These are phyloP conservation scores for Xylariomycetidae sp. DNA, from an alignment of 2,329 filamentous ascomycete species.

Conservation along the genomic window DNA sequence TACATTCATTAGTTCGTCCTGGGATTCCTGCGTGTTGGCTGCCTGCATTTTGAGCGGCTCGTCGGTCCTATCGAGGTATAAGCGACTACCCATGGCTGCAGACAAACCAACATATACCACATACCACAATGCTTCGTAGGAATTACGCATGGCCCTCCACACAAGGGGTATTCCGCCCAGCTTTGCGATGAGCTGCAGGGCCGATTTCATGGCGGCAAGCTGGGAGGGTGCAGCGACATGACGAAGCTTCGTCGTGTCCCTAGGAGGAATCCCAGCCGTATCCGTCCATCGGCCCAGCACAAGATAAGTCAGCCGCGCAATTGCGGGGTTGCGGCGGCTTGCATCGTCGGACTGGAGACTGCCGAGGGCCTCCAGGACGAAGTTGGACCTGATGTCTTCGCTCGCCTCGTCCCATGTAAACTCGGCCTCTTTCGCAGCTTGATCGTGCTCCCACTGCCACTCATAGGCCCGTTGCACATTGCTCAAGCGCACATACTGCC, in stretches of 20 bases:
- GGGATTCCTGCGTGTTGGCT: constrained; percentile 41
- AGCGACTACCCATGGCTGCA: too few relatives aligned
- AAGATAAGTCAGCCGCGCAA: constrained; percentile 55
- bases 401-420: constrained; percentile 62
- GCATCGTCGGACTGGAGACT: constrained; percentile 39
- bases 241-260: constrained; percentile 38
- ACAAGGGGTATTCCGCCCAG: constrained; percentile 44
- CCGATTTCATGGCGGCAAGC: constrained; percentile 52
- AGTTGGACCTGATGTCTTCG: constrained; percentile 47
- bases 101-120: too few relatives aligned
- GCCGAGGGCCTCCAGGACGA: constrained; percentile 49
- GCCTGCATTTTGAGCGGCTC: constrained; percentile 35
- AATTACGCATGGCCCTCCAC: constrained; percentile 43
- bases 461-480: constrained; percentile 73
- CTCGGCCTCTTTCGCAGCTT: constrained; percentile 34
- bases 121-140: constrained; percentile 50
- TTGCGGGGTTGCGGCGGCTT: constrained; percentile 42
- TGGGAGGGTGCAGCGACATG: constrained; percentile 48
- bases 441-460: constrained; percentile 61
- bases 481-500: constrained; percentile 74
- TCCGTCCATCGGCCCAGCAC: constrained; percentile 65
- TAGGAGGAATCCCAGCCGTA: constrained; percentile 47
- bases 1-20: constrained; percentile 56
- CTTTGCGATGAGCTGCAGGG: constrained; percentile 44
- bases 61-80: constrained; percentile 35